Base-by-base conservation (phyloP, 306 rosid species). In the Cajanus cajan region DNA sequence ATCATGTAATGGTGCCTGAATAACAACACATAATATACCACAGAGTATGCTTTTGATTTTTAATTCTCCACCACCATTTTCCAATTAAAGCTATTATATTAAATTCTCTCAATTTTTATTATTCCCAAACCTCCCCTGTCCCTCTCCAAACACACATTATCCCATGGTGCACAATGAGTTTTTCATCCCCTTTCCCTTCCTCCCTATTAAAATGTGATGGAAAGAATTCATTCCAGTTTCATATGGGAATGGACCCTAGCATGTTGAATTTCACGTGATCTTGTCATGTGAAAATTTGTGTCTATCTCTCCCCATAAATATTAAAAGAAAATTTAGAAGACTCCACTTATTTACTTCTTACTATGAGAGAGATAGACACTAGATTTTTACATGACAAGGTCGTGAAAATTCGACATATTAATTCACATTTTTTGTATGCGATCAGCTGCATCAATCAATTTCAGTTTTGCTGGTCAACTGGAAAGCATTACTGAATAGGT, bases 171-270 rank as follows among this genome's bases (percentile, higher is more conserved):
- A n/a, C n/a, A n/a, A n/a, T n/a, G n/a, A n/a, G n/a, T n/a, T n/a
- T n/a, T n/a, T n/a, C n/a, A n/a, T n/a, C n/a, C n/a, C n/a, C n/a
- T n/a, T n/a, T n/a, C n/a, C n/a, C n/a, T n/a, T n/a, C n/a, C n/a
- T n/a, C n/a, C n/a, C n/a, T n/a, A n/a, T n/a, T n/a, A 57, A 67
- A 44, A 5, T 65, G 68, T 31, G 12, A 70, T 73, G 59, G 51
- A 76, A 69, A 37, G n/a, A 63, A 25, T 50, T 70, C 4, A 12
- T 83, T 47, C 54, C 19, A 25, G 34, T 31, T 81, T 74, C 54
- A 11, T 73, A n/a, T 44, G 37, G 51, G 13, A 55, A 13, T 33
- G 15, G 31, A 37, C 37, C n/a, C 9, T 36, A 8, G 14, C 14
- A n/a, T 33, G 4, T 34, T 62, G 14, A 14, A 34, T 57, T 57